Percentiles rank a stretch among this genome's conserved stretches.
phyloP scores from a whole-genome alignment of 768 basidiomycete genomes.

The Auricularia auricula-judae region DNA sequence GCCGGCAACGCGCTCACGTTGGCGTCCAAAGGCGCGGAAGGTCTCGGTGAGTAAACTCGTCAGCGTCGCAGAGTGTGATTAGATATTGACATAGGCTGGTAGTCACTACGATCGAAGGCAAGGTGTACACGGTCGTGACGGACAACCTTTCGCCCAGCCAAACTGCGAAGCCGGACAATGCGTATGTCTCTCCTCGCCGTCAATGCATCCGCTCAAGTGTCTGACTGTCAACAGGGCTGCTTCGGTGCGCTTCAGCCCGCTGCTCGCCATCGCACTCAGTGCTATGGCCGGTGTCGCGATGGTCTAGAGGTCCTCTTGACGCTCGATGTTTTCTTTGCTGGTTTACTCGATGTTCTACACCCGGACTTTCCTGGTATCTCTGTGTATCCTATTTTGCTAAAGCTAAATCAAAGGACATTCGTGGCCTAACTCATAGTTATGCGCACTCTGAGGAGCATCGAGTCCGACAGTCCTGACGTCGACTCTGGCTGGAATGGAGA shows the following conservation, averaged over 20 bases:
- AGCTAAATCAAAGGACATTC: no score
- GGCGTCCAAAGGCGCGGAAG: background rate
- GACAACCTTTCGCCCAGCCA: no score
- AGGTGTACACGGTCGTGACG: no score
- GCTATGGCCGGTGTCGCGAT: background rate
- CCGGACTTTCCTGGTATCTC: no score
- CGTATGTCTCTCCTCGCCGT: background rate
- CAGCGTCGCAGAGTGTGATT: background rate
- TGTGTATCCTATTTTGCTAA: no score
- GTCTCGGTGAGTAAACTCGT: background rate
- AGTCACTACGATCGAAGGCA: background rate
- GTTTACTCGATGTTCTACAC: no score
- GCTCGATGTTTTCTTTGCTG: no score
- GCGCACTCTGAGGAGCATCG: no score
- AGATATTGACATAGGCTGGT: background rate
- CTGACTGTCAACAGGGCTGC: background rate
- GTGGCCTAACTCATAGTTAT: no score
- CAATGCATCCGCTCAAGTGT: background rate
- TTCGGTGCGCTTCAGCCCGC: background rate
- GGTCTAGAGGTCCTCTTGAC: background rate
- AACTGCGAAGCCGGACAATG: background rate
- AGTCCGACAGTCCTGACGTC: no score
- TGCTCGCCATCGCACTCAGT: background rate
- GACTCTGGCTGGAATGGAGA: no score
- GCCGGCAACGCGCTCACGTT: background rate